phyloP scores from a whole-genome alignment of 352 stramenopile genomes.

The Globisporangium carolinianum region DNA sequence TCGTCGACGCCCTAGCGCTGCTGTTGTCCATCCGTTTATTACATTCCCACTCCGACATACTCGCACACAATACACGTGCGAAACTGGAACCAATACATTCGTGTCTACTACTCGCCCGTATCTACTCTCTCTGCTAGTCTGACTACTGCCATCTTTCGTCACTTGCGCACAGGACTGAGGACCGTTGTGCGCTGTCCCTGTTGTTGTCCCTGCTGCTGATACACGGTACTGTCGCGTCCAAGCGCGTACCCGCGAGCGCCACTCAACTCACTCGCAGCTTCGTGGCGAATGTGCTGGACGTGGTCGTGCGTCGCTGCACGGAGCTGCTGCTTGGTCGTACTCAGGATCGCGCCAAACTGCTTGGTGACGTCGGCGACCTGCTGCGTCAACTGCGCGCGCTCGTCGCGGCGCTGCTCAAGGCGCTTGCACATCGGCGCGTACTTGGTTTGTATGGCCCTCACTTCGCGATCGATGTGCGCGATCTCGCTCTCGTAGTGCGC shows the following conservation, averaged over 20 bases:
- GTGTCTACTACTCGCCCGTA: too few species aligned
- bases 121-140: neutral
- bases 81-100: neutral
- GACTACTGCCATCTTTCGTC: neutral
- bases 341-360: slow-evolving; percentile 65
- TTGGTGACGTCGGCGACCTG: slow-evolving; percentile 39
- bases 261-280: slow-evolving; percentile 42
- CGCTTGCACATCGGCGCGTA: slow-evolving; percentile 58
- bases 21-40: too few species aligned
- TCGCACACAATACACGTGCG: neutral
- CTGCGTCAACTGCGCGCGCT: slow-evolving; percentile 34
- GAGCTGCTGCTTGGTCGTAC: slow-evolving; percentile 48
- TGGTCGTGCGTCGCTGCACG: slow-evolving; percentile 46
- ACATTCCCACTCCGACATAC: neutral
- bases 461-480: slow-evolving; percentile 50
- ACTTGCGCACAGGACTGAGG: slow-evolving; percentile 7
- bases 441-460: slow-evolving; percentile 52
- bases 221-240: slow-evolving; percentile 50
- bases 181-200: slow-evolving; percentile 19
- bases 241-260: slow-evolving; percentile 46
- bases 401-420: slow-evolving; percentile 42
- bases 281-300: slow-evolving; percentile 51
- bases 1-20: slow-evolving; percentile 28
- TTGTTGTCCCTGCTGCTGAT: slow-evolving; percentile 12
- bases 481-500: slow-evolving; percentile 53